Evolutionary conservation across 495 filamentous ascomycete species (phyloP).

Genomic region (Beverwykella pulmonaria): DNA sequence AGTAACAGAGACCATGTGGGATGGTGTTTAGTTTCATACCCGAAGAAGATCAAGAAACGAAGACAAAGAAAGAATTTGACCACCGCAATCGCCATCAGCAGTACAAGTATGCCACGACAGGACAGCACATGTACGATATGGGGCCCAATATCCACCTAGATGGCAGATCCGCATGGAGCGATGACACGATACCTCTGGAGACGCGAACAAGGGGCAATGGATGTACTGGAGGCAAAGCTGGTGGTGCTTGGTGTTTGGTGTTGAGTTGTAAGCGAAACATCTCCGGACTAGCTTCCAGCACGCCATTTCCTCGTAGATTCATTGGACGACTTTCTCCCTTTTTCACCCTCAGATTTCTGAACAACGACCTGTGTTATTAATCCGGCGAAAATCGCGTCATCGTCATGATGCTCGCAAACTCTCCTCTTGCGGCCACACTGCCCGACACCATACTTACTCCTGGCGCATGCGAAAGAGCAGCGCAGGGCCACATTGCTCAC

Average conservation of each 20-base stretch:
- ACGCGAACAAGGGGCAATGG: neutral
- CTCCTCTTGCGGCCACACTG: neutral
- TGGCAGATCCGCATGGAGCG: neutral
- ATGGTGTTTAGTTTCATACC: too few relatives aligned
- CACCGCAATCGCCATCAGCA: too few relatives aligned
- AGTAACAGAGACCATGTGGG: too few relatives aligned
- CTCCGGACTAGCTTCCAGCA: slow-evolving; percentile 1
- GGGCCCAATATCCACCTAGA: too few relatives aligned
- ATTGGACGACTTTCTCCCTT: neutral
- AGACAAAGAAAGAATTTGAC: too few relatives aligned
- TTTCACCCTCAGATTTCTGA: neutral
- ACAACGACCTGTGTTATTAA: neutral
- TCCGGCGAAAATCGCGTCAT: slow-evolving; percentile 6
- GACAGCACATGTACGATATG: too few relatives aligned
- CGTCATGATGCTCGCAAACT: neutral
- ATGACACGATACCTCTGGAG: too few relatives aligned
- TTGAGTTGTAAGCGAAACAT: neutral
- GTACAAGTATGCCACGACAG: too few relatives aligned
- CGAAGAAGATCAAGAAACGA: too few relatives aligned
- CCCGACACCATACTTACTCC: neutral
- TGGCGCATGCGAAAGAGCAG: neutral
- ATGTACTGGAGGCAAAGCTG: neutral
- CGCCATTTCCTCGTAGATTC: slow-evolving; percentile 6
- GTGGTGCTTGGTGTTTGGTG: neutral
- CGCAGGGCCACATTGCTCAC: neutral